These are phyloP conservation scores for Mycena galericulata DNA, from an alignment of 768 basidiomycete genomes.

Conservation along the genomic window DNA sequence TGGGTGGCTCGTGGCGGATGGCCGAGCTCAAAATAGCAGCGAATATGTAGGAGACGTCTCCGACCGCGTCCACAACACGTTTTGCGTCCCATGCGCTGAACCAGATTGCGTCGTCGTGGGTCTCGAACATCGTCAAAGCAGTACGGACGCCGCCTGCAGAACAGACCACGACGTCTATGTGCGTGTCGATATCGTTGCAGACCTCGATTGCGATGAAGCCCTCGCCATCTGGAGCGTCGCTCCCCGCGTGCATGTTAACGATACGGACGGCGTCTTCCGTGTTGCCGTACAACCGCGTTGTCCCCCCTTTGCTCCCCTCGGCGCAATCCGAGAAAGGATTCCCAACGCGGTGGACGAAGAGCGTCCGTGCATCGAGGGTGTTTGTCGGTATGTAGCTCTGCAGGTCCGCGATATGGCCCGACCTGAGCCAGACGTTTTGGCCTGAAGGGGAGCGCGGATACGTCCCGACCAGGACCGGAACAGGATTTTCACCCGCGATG, in stretches of 20 bases:
- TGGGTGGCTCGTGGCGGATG: slow-evolving; percentile 47
- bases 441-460: slow-evolving; percentile 50
- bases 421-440: slow-evolving; percentile 44
- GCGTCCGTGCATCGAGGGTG: slow-evolving; percentile 47
- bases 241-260: slow-evolving; percentile 45
- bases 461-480: slow-evolving; percentile 37
- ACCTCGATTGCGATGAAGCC: slow-evolving; percentile 49
- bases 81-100: slow-evolving; percentile 52
- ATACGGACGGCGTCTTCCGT: slow-evolving; percentile 49
- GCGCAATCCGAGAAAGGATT: slow-evolving; percentile 22
- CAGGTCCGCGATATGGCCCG: slow-evolving; percentile 44
- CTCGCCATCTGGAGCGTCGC: slow-evolving; percentile 14
- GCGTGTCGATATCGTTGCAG: slow-evolving; percentile 55
- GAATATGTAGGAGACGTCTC: slow-evolving; percentile 41
- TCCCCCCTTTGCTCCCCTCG: slow-evolving; percentile 15
- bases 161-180: slow-evolving; percentile 48
- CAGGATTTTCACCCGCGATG: slow-evolving; percentile 27
- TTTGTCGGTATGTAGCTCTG: slow-evolving; percentile 47
- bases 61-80: slow-evolving; percentile 37
- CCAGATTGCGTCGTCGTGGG: slow-evolving; percentile 49
- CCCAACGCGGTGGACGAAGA: slow-evolving; percentile 40
- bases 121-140: slow-evolving; percentile 44
- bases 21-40: slow-evolving; percentile 50
- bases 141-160: slow-evolving; percentile 28
- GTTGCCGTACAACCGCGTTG: slow-evolving; percentile 42